Evolutionary conservation across 164 flowering plant genomes (phyloP), one percentile per base, ranked within the genome.

Genomic region (Tetrastigma voinierianum): DNA sequence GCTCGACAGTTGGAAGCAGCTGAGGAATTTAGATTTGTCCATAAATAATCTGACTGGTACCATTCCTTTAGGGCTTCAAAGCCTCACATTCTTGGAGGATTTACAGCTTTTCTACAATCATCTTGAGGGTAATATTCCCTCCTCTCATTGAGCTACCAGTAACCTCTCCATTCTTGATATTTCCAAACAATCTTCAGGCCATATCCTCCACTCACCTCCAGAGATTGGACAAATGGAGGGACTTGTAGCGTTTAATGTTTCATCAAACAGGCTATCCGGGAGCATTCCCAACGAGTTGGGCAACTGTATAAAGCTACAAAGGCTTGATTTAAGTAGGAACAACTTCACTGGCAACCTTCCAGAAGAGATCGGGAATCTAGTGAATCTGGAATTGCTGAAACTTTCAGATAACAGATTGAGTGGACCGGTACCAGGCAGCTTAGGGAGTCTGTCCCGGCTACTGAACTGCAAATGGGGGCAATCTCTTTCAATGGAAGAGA

Each of bases 391-490:
- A 66, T 64, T 80, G 45, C 70, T 85, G 61, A 80, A 78, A 70
- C 78, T 85, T 10, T 85, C 84, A 2, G 87, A 80, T 65, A 85
- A 85, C 61, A 67, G 46, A 20, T 70, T 85, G 52, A 71, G 46
- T 13, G 87, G 86, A 53, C 52, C 57, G 21, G 78, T 85, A 51
- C 89, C 89, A 19, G 44, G 66, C 40, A 65, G 76, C 15, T 70
- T 83, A 40, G 89, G 86, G 14, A n/a, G 67, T 47, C 74, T 85
- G 15, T 21, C 73, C 10, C 69, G 79, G 16, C 77, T 25, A 85
- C 89, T 20, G 85, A 83, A 32, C 56, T 85, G 66, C 86, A 85
- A 51, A 79, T 85, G 89, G 89, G 16, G 84, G 89, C 14, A 85
- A 85, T 59, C 49, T 45, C 19, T 81, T 81, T 85, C 25, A 77